A percentile compares a stretch with the other conserved stretches of the same genome.
Evolutionary conservation across 164 flowering plant species (phyloP).

Genomic region (Litsea cubeba): DNA sequence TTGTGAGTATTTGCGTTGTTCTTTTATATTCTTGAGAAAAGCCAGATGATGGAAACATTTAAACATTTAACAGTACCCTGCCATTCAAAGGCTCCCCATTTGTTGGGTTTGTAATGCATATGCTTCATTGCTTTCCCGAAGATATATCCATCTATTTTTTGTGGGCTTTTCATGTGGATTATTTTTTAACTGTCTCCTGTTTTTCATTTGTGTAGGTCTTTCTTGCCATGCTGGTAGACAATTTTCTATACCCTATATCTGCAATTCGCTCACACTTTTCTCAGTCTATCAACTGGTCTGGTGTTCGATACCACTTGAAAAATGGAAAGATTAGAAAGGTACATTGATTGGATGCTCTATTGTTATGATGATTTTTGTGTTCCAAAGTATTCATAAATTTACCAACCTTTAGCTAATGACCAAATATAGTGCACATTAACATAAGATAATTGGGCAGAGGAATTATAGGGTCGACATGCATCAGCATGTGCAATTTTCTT

Average conservation of each 20-base stretch:
- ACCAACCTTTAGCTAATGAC: no score
- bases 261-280: constrained; percentile 85
- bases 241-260: constrained; percentile 79
- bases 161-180: background rate
- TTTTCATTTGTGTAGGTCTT: constrained; percentile 55
- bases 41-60: background rate
- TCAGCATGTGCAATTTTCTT: no score
- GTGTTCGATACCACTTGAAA: constrained; percentile 79
- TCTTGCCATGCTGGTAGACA: constrained; percentile 87
- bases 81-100: background rate
- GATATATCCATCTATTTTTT: background rate
- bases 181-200: background rate
- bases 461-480: no score
- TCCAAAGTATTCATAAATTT: background rate
- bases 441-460: no score
- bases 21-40: background rate
- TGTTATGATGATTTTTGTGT: background rate
- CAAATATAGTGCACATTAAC: no score
- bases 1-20: constrained; percentile 44
- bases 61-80: background rate
- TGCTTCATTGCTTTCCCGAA: background rate
- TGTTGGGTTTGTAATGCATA: background rate
- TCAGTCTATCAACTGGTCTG: constrained; percentile 94
- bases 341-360: constrained; percentile 2
- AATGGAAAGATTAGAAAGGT: constrained; percentile 89